These are phyloP conservation scores for Emergomyces pasteurianus DNA, from an alignment of 2,329 filamentous ascomycete species.

Conservation along the genomic window DNA sequence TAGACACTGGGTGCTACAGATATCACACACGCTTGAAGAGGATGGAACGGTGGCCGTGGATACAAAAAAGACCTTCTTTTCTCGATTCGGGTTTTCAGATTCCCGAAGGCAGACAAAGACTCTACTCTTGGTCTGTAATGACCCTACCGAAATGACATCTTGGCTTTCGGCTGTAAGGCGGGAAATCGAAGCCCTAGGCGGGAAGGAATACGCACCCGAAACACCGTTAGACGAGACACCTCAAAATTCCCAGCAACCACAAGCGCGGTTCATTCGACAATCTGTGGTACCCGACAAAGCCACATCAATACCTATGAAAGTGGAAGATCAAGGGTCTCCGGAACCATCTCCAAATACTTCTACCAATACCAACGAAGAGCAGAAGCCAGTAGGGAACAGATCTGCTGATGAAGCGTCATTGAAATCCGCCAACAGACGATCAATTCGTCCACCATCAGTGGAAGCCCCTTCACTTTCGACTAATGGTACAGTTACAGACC, in stretches of 20 bases:
- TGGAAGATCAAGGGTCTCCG: neutral
- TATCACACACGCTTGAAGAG: slow-evolving; percentile 28
- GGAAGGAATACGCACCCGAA: slow-evolving; percentile 33
- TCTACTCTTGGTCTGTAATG: slow-evolving; percentile 33
- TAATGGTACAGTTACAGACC: slow-evolving; percentile 10
- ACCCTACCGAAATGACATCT: slow-evolving; percentile 32
- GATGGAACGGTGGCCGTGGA: slow-evolving; percentile 19
- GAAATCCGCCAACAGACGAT: slow-evolving; percentile 12
- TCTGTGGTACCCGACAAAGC: neutral
- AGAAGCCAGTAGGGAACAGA: neutral
- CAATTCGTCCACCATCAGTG: slow-evolving; percentile 10
- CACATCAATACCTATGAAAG: neutral
- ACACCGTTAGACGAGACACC: slow-evolving; percentile 4
- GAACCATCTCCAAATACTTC: neutral
- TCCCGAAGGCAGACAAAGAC: slow-evolving; percentile 25
- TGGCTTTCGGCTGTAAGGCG: slow-evolving; percentile 36
- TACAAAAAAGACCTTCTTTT: slow-evolving; percentile 25
- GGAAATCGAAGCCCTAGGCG: slow-evolving; percentile 36
- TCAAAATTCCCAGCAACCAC: slow-evolving; percentile 1
- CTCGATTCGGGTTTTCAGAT: slow-evolving; percentile 28
- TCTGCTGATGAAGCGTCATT: slow-evolving; percentile 3
- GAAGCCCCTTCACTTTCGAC: slow-evolving; percentile 15
- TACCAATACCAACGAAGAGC: neutral
- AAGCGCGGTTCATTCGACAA: neutral
- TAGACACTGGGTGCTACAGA: slow-evolving; percentile 37